These are phyloP conservation scores for Fusarium sp. DNA, from an alignment of 2,329 filamentous ascomycete genomes.

Conservation along the genomic window DNA sequence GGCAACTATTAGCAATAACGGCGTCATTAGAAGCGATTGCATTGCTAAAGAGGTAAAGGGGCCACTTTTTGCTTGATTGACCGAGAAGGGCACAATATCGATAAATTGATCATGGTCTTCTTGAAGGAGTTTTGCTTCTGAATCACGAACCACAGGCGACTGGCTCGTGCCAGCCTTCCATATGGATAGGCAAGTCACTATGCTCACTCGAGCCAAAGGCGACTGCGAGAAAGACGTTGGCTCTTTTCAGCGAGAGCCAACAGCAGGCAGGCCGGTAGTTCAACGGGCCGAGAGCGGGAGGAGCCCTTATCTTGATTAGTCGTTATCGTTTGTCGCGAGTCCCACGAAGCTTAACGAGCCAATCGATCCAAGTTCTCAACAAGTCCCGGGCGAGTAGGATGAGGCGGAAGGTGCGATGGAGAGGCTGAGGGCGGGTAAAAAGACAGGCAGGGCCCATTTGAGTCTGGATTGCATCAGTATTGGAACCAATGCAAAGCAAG, in stretches of 20 bases:
- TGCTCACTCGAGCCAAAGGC: constrained; percentile 23
- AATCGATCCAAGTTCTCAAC: constrained; percentile 24
- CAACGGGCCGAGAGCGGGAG: constrained; percentile 10
- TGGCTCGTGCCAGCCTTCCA: background rate
- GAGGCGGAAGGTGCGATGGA: constrained; percentile 6
- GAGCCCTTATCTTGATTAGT: constrained; percentile 30
- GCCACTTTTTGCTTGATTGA: background rate
- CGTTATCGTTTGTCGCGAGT: constrained; percentile 15
- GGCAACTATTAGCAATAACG: constrained; percentile 22
- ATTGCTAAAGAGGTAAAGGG: constrained; percentile 14
- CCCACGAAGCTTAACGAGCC: constrained; percentile 26
- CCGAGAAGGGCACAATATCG: background rate
- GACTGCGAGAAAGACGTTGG: constrained; percentile 8
- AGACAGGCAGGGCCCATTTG: constrained; percentile 31
- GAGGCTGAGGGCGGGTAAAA: constrained; percentile 21
- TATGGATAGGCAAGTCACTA: constrained; percentile 5
- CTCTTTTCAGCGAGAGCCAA: background rate
- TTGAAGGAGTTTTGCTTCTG: background rate
- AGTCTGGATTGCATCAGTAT: constrained; percentile 40
- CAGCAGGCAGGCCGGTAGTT: background rate
- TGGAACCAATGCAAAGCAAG: constrained; percentile 11
- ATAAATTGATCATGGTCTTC: background rate
- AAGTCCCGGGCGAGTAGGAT: constrained; percentile 12
- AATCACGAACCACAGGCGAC: background rate
- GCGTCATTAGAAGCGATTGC: constrained; percentile 11